These are phyloP conservation scores for Pythium aristosporum DNA, from an alignment of 352 stramenopile genomes.

Conservation along the genomic window DNA sequence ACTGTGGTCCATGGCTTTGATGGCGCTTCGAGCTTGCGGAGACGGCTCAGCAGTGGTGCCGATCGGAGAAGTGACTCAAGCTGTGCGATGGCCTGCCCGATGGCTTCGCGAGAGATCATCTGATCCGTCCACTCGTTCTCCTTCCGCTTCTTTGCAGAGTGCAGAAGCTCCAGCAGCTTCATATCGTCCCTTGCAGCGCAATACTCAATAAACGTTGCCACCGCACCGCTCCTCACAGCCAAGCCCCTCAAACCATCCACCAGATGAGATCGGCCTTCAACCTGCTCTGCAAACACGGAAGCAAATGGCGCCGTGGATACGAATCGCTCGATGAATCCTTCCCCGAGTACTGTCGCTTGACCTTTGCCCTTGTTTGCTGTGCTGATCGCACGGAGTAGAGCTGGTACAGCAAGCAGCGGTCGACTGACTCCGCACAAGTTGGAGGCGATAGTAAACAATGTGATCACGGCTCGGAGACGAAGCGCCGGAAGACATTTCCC, in stretches of 20 bases:
- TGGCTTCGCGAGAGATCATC: background rate
- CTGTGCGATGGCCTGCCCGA: background rate
- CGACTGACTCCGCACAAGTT: background rate
- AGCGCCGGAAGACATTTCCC: background rate
- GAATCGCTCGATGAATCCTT: conserved; percentile 2
- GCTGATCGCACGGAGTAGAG: background rate
- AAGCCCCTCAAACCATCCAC: background rate
- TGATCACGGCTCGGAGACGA: background rate
- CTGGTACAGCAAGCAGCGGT: background rate
- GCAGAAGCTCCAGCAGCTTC: conserved; percentile 3
- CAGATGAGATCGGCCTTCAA: background rate
- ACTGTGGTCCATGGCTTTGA: background rate
- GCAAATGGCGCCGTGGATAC: background rate
- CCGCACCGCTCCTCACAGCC: background rate
- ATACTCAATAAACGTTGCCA: background rate
- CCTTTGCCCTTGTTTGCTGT: background rate
- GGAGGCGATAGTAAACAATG: conserved; percentile 3
- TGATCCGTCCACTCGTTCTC: background rate
- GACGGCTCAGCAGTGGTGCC: background rate
- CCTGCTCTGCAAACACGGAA: too few relatives aligned
- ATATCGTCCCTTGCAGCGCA: background rate
- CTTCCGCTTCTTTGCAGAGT: background rate
- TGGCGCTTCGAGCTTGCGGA: background rate
- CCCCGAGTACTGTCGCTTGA: background rate
- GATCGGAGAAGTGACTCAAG: conserved; percentile 4